These are phyloP conservation scores for Fusarium temperatum DNA, from an alignment of 2,329 filamentous ascomycete genomes.

Conservation along the genomic window DNA sequence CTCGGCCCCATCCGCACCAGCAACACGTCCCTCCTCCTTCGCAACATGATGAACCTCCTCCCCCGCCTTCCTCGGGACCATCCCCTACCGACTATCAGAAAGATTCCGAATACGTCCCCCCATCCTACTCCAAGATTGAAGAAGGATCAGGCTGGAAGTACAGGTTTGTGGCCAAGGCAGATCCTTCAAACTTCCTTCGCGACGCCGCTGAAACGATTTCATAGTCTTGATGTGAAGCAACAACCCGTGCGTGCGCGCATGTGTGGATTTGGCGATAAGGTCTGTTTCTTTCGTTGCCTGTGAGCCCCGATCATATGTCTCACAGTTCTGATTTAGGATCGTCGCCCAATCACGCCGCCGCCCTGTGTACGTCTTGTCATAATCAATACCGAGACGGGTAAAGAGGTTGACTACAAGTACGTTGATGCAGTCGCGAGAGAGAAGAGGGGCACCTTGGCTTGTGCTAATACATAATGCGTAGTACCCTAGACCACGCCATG, in stretches of 20 bases:
- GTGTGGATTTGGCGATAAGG: conserved; percentile 99
- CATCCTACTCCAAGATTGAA: conserved; percentile 48
- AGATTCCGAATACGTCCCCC: conserved; percentile 32
- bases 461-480: conserved; percentile 27
- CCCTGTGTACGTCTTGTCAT: conserved; percentile 89
- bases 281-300: conserved; percentile 51
- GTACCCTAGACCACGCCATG: conserved; percentile 52
- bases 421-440: conserved; percentile 43
- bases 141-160: conserved; percentile 48
- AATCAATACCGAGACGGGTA: conserved; percentile 75
- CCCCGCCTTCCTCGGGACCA: conserved; percentile 23
- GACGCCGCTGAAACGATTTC: conserved; percentile 25
- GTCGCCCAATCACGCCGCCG: conserved; percentile 93
- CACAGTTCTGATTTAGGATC: conserved; percentile 68
- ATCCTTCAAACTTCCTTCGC: neutral
- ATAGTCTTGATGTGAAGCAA: conserved; percentile 81
- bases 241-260: conserved; percentile 93
- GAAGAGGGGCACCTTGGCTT: neutral
- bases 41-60: conserved; percentile 37
- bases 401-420: conserved; percentile 86
- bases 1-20: conserved; percentile 38
- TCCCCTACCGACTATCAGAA: conserved; percentile 28
- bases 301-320: neutral
- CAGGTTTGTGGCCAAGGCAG: conserved; percentile 40
- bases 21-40: conserved; percentile 33